Evolutionary conservation across 345 rosid genomes (phyloP).

Genomic region (Turnera subulata): DNA sequence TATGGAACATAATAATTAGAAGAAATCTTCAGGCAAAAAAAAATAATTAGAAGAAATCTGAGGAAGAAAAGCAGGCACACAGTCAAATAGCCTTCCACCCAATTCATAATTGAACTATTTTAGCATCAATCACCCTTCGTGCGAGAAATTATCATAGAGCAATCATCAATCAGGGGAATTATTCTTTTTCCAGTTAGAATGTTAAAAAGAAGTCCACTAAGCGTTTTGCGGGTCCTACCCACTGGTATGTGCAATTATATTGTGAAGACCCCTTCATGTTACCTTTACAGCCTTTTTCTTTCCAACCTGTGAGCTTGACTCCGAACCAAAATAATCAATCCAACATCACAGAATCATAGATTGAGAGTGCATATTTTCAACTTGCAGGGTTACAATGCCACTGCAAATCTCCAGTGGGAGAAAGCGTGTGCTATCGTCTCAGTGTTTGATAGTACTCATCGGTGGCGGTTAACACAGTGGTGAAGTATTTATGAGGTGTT

Average conservation of each 20-base stretch:
- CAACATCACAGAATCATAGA: too few species aligned
- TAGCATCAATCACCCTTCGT: too few species aligned
- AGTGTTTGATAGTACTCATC: too few species aligned
- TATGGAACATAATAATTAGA: too few species aligned
- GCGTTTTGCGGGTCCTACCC: background rate
- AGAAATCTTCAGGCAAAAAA: too few species aligned
- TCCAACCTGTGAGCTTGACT: conserved; percentile 1
- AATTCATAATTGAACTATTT: background rate
- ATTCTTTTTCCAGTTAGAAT: too few species aligned
- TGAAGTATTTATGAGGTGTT: too few species aligned
- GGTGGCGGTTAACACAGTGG: too few species aligned
- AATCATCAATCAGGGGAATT: background rate
- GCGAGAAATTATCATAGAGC: background rate
- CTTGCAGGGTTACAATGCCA: background rate
- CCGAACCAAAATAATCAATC: background rate
- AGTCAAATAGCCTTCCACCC: too few species aligned
- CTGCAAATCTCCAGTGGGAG: background rate
- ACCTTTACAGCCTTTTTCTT: conserved; percentile 1
- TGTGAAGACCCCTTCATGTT: background rate
- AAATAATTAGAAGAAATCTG: too few species aligned
- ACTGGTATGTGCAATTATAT: background rate
- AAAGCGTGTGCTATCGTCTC: background rate
- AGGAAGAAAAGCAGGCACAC: too few species aligned
- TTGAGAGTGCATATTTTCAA: background rate
- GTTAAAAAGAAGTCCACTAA: background rate